Evolutionary conservation across 1,284 basidiomycete genomes (phyloP).

Genomic region (Hemileia vastatrix): DNA sequence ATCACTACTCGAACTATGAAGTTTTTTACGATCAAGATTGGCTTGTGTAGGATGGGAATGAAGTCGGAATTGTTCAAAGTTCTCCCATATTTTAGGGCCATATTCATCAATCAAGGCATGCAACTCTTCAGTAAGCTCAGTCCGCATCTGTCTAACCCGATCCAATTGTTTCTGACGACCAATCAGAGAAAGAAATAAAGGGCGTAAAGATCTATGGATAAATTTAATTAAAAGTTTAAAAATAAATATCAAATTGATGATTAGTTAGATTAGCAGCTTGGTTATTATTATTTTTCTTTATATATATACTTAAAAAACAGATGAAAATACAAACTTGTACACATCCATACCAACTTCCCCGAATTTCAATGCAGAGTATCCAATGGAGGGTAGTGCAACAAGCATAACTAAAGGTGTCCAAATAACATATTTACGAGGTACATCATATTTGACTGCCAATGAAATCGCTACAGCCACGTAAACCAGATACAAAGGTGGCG

Average conservation of each 20-base stretch:
- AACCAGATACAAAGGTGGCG: slow-evolving; percentile 73
- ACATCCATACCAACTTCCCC: slow-evolving; percentile 99
- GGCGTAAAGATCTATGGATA: slow-evolving; percentile 70
- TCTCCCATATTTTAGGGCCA: slow-evolving; percentile 39
- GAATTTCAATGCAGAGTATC: slow-evolving; percentile 90
- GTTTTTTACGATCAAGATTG: too few relatives aligned
- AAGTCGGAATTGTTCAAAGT: slow-evolving; percentile 33
- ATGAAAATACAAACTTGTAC: slow-evolving; percentile 59
- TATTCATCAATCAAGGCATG: slow-evolving; percentile 76
- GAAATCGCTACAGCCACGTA: slow-evolving; percentile 74
- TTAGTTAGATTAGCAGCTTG: neutral
- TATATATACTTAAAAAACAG: neutral
- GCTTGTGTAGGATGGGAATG: slow-evolving; percentile 10
- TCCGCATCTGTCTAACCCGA: slow-evolving; percentile 67
- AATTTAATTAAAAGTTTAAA: neutral
- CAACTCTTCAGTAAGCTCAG: slow-evolving; percentile 73
- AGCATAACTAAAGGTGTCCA: slow-evolving; percentile 73
- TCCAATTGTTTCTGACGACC: slow-evolving; percentile 79
- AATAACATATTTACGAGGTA: slow-evolving; percentile 56
- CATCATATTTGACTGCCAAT: slow-evolving; percentile 61
- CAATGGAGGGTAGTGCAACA: slow-evolving; percentile 71
- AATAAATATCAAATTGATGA: neutral
- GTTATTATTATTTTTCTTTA: neutral
- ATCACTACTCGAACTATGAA: too few relatives aligned
- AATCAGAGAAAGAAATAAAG: slow-evolving; percentile 76